Percentiles rank a stretch among this genome's conserved stretches.
Conservation (phyloP, 306 rosid genomes). For the Begonia loranthoides region DNA sequence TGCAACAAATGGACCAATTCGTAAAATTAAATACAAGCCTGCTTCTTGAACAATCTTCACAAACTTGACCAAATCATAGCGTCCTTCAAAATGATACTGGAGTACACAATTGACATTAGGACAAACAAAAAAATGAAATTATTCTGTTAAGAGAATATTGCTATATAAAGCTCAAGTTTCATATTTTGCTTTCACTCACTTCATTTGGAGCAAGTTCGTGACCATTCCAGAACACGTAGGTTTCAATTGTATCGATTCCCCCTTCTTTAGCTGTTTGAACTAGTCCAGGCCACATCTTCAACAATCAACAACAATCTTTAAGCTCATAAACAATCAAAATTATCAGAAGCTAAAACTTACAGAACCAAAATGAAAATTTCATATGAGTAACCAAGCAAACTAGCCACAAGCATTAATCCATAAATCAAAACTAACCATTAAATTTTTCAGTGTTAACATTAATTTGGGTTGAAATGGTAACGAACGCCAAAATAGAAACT, state of each 20-base stretch:
- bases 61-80: conserved; percentile 48
- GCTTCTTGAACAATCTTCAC: conserved; percentile 35
- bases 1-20: conserved; percentile 45
- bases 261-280: conserved; percentile 84
- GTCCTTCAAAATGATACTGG: conserved; percentile 38
- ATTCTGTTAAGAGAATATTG: background rate
- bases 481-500: no score
- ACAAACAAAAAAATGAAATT: background rate
- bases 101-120: background rate
- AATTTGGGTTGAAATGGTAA: no score
- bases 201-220: conserved; percentile 83
- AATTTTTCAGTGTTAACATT: no score
- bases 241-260: conserved; percentile 72
- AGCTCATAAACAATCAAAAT: background rate
- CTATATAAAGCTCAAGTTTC: background rate
- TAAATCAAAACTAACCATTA: no score
- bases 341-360: background rate
- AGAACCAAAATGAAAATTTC: background rate
- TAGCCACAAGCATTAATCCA: background rate
- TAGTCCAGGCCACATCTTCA: conserved; percentile 87
- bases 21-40: conserved; percentile 37
- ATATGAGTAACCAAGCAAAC: background rate
- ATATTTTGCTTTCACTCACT: conserved; percentile 26
- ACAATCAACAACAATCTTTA: conserved; percentile 2
- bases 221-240: conserved; percentile 95